phyloP scores from a whole-genome alignment of 257 asterid species.

The Sherardia arvensis region DNA sequence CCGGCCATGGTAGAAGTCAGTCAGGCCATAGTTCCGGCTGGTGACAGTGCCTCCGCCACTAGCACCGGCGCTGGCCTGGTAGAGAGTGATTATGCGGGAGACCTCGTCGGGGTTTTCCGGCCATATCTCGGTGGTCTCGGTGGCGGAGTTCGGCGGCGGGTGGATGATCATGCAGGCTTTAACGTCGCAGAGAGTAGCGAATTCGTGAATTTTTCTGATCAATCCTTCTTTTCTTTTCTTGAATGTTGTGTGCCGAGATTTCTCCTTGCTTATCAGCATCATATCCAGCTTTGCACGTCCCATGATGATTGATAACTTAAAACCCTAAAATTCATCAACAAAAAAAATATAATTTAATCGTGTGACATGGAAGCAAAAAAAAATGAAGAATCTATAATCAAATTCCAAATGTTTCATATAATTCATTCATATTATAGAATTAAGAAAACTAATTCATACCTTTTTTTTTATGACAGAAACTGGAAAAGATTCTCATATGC shows the following conservation, averaged over 20 bases:
- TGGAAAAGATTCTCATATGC: not conserved
- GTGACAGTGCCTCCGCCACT: conserved; percentile 17
- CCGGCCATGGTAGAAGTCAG: conserved; percentile 37
- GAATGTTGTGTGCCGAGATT: conserved; percentile 40
- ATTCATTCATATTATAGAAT: too few species aligned
- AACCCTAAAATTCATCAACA: not conserved
- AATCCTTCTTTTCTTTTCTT: conserved; percentile 64
- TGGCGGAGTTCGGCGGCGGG: conserved; percentile 26
- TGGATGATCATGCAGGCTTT: conserved; percentile 54
- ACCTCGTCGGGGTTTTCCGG: conserved; percentile 34
- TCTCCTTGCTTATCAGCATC: conserved; percentile 51
- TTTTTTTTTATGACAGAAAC: not conserved
- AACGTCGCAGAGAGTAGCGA: conserved; percentile 66
- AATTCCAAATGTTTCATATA: too few species aligned
- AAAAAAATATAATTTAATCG: not conserved
- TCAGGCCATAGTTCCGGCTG: conserved; percentile 28
- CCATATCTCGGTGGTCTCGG: conserved; percentile 44
- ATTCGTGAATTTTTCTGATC: conserved; percentile 43
- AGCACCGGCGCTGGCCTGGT: conserved; percentile 27
- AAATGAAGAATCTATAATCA: too few species aligned
- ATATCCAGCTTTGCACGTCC: conserved; percentile 64
- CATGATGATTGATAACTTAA: conserved; percentile 15
- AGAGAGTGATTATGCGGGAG: conserved; percentile 26
- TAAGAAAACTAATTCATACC: too few species aligned
- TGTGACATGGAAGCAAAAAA: not conserved